A percentile compares a stretch with the other conserved stretches of the same genome.
Evolutionary conservation across 805 yeast species (phyloP).

Genomic region (Candida namnaoensis): DNA sequence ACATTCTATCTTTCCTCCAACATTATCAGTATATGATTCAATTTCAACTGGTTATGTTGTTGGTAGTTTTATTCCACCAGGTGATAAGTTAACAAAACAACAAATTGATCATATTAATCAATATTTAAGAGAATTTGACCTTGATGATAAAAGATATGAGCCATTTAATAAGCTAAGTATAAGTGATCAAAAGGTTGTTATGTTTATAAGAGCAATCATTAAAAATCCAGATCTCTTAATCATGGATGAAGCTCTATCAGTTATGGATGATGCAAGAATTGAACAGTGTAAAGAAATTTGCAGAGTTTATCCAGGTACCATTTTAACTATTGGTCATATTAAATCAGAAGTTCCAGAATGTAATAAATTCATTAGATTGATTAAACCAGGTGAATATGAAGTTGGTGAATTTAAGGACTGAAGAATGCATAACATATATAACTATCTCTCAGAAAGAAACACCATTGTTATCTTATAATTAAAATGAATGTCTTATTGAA

Average conservation of each 20-base stretch:
- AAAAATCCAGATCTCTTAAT: conserved; percentile 73
- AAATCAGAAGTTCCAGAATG: conserved; percentile 68
- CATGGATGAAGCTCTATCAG: conserved; percentile 89
- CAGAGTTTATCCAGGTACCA: conserved; percentile 56
- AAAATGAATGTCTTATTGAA: too few relatives aligned
- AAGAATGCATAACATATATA: too few relatives aligned
- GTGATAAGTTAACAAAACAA: conserved; percentile 21
- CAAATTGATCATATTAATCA: conserved; percentile 31
- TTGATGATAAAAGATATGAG: conserved; percentile 27
- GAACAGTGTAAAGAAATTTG: conserved; percentile 44
- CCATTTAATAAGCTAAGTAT: conserved; percentile 48
- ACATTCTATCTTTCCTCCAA: conserved; percentile 73
- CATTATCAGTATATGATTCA: conserved; percentile 43
- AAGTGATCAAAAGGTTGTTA: conserved; percentile 68
- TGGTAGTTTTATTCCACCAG: conserved; percentile 55
- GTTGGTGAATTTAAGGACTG: conserved; percentile 6
- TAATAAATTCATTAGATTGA: conserved; percentile 32
- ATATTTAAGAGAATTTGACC: conserved; percentile 36
- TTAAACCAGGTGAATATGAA: conserved; percentile 27
- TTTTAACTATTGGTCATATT: conserved; percentile 76
- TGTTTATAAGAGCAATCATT: conserved; percentile 70
- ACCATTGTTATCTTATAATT: too few relatives aligned
- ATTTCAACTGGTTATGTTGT: conserved; percentile 67
- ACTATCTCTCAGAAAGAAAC: too few relatives aligned
- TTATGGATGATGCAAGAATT: conserved; percentile 65